Evolutionary conservation across 768 basidiomycete species (phyloP).

Genomic region (Rhizopogon roseolus): DNA sequence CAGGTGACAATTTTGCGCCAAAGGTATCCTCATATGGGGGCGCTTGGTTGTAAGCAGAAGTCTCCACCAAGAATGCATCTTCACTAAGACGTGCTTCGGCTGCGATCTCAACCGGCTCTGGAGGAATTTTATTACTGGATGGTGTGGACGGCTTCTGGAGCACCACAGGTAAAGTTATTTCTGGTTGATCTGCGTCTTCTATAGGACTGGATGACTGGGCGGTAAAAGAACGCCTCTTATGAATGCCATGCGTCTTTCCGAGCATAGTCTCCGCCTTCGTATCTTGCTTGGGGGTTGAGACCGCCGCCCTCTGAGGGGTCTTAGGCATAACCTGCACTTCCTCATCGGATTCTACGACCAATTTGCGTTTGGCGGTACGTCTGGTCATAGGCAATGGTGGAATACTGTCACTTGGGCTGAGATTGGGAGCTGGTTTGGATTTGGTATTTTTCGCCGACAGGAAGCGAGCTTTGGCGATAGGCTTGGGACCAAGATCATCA

Average conservation of each 20-base stretch:
- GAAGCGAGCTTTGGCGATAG: background rate
- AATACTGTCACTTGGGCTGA: background rate
- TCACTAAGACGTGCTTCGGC: background rate
- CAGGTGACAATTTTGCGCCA: too few species aligned
- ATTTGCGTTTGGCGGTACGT: background rate
- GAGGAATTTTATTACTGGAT: background rate
- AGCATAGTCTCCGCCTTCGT: background rate
- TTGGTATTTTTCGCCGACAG: background rate
- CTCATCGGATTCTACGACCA: conserved; percentile 19
- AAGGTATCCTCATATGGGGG: background rate
- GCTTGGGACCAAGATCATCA: conserved; percentile 14
- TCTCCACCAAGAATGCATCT: background rate
- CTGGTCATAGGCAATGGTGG: background rate
- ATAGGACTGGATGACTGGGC: background rate
- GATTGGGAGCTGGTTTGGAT: background rate
- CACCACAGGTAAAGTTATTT: background rate
- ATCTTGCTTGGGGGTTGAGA: background rate
- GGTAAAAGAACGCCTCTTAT: background rate
- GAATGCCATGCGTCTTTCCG: background rate
- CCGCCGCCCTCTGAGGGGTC: background rate
- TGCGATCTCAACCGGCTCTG: background rate
- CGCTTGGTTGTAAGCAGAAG: background rate
- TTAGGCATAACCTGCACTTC: background rate
- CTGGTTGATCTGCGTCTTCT: background rate
- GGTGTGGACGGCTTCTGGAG: background rate